Base-by-base conservation (phyloP, 1,284 basidiomycete species). In the Moesziomyces sp. region DNA sequence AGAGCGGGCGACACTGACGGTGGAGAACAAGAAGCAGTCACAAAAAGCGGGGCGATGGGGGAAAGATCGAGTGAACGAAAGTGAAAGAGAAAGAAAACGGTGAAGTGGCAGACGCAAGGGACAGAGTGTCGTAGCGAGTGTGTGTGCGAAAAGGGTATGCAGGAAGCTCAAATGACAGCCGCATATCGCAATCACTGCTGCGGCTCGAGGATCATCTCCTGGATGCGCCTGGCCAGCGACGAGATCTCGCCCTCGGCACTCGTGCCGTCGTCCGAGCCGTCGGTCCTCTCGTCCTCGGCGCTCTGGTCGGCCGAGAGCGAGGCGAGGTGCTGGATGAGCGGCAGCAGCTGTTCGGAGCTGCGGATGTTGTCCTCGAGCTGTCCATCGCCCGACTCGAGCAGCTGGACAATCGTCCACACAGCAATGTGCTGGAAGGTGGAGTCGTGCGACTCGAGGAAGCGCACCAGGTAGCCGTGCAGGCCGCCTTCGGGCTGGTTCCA, bases 381-480 rank as follows among this genome's bases (percentile, higher is more conserved):
- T 4, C 59, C 64, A 91, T 92, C 92, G 74, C 93, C 92, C 28
- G 93, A 94, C 85, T 99, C 97, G 28, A 99, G 88, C 28, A 99
- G 86, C 83, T 99, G 96, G 13, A 98, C 95, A 71, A 98, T 95
- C 0, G 96, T 98, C 86, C 83, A 84, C 30, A 99, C 95, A 30
- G 97, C 97, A 78, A 99, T 99, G 85, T 99, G 97, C 85, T 98
- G 96, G 91, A 99, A 99, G 0, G 97, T 99, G n/a, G 93, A 92
- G 84, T 99, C 97, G 18, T 92, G 87, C 80, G 92, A 94, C 58
- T 91, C 93, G 74, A 99, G 86, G 90, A 99, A 99, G 49, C 93
- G 90, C 81, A 94, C 91, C 46, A 99, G 88, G 85, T 99, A 99
- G 69, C 90, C 90, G 84, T 98, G 95, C 87, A 99, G 91, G 43